Percentiles rank a stretch among this genome's conserved stretches.
phyloP scores from a whole-genome alignment of 2,329 filamentous ascomycete genomes.

The Pestalotiopsis fici region DNA sequence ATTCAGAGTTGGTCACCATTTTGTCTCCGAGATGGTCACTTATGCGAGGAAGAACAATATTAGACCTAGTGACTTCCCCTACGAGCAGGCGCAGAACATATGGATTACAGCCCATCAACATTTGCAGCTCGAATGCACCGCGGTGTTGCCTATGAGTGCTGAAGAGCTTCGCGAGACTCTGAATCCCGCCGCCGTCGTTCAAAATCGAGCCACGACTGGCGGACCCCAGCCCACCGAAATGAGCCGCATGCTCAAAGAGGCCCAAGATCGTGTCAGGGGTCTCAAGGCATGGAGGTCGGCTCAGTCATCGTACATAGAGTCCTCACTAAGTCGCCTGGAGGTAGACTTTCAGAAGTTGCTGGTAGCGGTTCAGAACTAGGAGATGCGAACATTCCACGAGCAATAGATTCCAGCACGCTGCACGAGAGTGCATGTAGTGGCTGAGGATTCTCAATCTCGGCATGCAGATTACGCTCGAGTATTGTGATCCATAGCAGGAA shows the following conservation, averaged over 20 bases:
- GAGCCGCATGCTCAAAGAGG: slow-evolving; percentile 1
- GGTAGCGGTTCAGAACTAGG: background rate
- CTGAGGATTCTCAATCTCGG: too few relatives aligned
- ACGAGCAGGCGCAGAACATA: background rate
- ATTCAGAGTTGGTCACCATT: slow-evolving; percentile 7
- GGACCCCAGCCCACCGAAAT: slow-evolving; percentile 8
- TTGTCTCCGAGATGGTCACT: slow-evolving; percentile 4
- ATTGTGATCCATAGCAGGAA: background rate
- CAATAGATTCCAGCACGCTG: background rate
- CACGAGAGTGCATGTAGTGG: too few relatives aligned
- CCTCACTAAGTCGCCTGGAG: background rate
- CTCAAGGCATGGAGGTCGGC: background rate
- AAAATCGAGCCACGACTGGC: slow-evolving; percentile 2
- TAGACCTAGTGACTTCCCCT: slow-evolving; percentile 5
- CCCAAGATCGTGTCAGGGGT: background rate
- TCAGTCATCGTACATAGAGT: background rate
- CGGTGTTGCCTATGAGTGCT: background rate
- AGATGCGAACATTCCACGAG: background rate
- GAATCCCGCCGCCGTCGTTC: slow-evolving; percentile 4
- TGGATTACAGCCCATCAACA: background rate
- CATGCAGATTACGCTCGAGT: too few relatives aligned
- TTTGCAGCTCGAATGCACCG: background rate
- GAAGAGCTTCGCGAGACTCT: slow-evolving; percentile 6
- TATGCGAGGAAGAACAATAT: slow-evolving; percentile 7
- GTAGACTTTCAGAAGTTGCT: background rate